phyloP scores from a whole-genome alignment of 768 basidiomycete genomes.

The Saitozyma podzolica region DNA sequence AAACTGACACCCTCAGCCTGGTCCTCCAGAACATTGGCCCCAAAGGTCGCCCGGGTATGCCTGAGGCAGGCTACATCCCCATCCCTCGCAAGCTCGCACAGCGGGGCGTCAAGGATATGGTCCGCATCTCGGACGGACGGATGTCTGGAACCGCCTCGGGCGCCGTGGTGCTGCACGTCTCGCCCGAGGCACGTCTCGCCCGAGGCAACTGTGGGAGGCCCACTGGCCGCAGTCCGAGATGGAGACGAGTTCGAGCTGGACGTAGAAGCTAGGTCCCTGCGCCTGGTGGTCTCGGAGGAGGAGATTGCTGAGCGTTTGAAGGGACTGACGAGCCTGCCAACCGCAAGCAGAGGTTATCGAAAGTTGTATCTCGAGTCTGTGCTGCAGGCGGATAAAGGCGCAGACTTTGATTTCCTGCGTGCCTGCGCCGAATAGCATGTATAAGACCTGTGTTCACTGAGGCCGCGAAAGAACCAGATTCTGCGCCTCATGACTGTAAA shows the following conservation, averaged over 20 bases:
- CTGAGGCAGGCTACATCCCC: conserved; percentile 44
- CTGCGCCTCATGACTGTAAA: too few species aligned
- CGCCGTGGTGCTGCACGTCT: conserved; percentile 44
- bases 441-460: too few species aligned
- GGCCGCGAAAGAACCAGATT: too few species aligned
- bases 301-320: conserved; percentile 11
- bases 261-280: conserved; percentile 10
- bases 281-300: conserved; percentile 14
- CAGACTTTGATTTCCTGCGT: conserved; percentile 41
- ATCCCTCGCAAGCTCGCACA: conserved; percentile 41
- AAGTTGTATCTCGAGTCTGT: conserved; percentile 30
- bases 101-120: conserved; percentile 40
- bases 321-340: neutral
- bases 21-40: conserved; percentile 43
- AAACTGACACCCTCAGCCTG: conserved; percentile 20
- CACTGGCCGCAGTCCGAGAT: conserved; percentile 31
- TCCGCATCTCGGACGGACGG: conserved; percentile 39
- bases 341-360: conserved; percentile 27
- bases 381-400: conserved; percentile 32
- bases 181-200: conserved; percentile 45
- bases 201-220: conserved; percentile 38
- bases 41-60: conserved; percentile 42
- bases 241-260: conserved; percentile 27
- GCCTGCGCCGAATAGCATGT: too few species aligned
- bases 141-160: conserved; percentile 44